Base-by-base conservation (phyloP, 305 asterid species). In the Salvia sclarea region DNA sequence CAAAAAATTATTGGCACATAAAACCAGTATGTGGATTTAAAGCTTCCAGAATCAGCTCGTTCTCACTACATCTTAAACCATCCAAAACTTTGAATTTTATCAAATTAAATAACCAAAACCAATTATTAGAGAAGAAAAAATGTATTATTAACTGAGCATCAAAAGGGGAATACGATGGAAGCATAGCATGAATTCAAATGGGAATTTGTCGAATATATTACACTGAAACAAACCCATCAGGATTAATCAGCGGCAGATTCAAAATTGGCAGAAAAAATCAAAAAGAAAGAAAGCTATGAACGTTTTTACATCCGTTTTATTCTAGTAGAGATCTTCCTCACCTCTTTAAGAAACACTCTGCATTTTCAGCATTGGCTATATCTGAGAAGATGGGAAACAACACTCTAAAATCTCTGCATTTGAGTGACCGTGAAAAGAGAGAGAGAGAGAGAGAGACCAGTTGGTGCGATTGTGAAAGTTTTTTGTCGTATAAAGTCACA, bases 391-490 rank as follows among this genome's bases (percentile, higher is more conserved):
- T 57, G 53, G 47, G 60, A 64, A 68, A 44, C 64, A 47, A 30
- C 21, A 33, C 69, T 50, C 44, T 47, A 41, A 33, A 18, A 24
- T 45, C 66, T 37, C 31, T 50, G 81, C 55, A 63, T 10, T 48
- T 17, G 54, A 22, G 67, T 73, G 54, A 22, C 44, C 28, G 64
- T 5, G 20, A 12, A 44, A 64, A 18, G 4, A 40, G 56, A 10
- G 53, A 14, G 35, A 38, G 73, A 47, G 55, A 28, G 40, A 50
- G 66, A 66, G 44, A 4, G 24, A 52, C 71, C 47, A 50, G 66
- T 68, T 58, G 77, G 77, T 53, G 73, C 37, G 84, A 70, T 61
- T 50, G 78, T 35, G 67, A 80, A 48, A 70, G 74, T 71, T 13
- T 68, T 71, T 77, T 53, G 80, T 71, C 72, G 66, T 56, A 43